Base-by-base conservation (phyloP, 306 rosid genomes). In the Dryas octopetala region DNA sequence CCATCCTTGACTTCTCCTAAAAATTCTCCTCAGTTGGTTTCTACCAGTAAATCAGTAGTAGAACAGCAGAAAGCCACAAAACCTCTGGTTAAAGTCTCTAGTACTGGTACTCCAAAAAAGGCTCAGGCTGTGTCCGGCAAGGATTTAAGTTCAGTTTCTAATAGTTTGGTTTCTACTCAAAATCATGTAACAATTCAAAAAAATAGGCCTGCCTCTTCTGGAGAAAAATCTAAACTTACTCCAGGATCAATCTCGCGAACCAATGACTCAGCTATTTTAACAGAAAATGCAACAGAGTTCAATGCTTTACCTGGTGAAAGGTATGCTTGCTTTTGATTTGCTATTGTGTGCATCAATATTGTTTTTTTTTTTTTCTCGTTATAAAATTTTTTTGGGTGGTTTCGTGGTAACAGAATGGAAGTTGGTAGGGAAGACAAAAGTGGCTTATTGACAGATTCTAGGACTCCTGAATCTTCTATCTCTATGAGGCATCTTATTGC, bases 401-500 rank as follows among this genome's bases (percentile, higher is more conserved):
- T 76, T 10, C 79, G 41, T 62, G 23, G 59, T 73, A 79, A 57
- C 87, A 92, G 96, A 76, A 73, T 83, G 28, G 87, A 90, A 79
- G 85, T 50, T 74, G 71, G 78, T 15, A 72, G 81, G 76, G 96
- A 86, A 73, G 91, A 86, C 40, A 87, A 78, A 81, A 73, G 40
- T 78, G 70, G 80, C 71, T 62, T 76, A 45, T 53, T 83, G 75
- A 43, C 77, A 70, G 95, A 81, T 79, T 84, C 94, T 74, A 83
- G 85, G 82, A 86, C 87, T 70, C 80, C 95, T 2, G 98, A 91
- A 62, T 71, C 91, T 80, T 85, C 85, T 62, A 79, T 71, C 53
- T 84, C 96, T 65, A 92, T 96, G 96, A 90, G 75, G 78, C 85
- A 90, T 84, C 99, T 96, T 73, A 96, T 96, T 77, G 99, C 99